phyloP scores from a whole-genome alignment of 257 asterid species.

The Scutellaria barbata region DNA sequence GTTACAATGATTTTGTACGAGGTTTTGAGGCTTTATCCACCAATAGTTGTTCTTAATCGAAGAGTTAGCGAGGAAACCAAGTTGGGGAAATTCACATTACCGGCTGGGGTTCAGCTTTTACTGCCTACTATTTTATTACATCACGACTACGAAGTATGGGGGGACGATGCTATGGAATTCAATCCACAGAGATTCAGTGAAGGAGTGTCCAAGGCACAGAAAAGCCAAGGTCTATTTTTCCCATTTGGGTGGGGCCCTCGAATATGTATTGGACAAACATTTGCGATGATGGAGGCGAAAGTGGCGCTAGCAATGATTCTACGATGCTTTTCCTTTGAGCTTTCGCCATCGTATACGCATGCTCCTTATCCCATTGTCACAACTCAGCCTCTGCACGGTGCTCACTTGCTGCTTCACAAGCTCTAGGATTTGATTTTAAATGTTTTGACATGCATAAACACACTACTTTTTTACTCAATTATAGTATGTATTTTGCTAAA shows the following conservation, averaged over 20 bases:
- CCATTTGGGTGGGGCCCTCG: conserved; percentile 59
- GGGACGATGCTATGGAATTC: conserved; percentile 48
- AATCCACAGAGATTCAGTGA: conserved; percentile 46
- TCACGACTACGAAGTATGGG: conserved; percentile 43
- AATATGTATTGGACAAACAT: conserved; percentile 45
- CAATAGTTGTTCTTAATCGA: conserved; percentile 20
- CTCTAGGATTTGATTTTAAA: conserved; percentile 4
- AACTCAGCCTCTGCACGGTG: conserved; percentile 50
- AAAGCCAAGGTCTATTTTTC: conserved; percentile 35
- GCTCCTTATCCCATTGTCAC: conserved; percentile 32
- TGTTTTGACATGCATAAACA: no score
- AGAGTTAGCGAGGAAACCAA: conserved; percentile 33
- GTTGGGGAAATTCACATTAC: conserved; percentile 37
- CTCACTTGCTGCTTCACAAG: conserved; percentile 34
- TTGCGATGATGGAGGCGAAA: conserved; percentile 48
- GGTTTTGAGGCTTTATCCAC: conserved; percentile 47
- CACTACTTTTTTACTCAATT: no score
- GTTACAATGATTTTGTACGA: conserved; percentile 50
- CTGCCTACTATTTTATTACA: conserved; percentile 32
- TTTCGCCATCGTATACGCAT: conserved; percentile 46
- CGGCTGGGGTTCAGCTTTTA: conserved; percentile 36
- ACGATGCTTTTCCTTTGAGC: conserved; percentile 43
- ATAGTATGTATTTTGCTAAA: no score
- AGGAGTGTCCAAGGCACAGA: conserved; percentile 45
- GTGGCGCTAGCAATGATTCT: conserved; percentile 45